Percentiles rank a stretch among this genome's conserved stretches.
These are phyloP conservation scores for Balansia obtecta DNA, from an alignment of 2,329 filamentous ascomycete species.

Conservation along the genomic window DNA sequence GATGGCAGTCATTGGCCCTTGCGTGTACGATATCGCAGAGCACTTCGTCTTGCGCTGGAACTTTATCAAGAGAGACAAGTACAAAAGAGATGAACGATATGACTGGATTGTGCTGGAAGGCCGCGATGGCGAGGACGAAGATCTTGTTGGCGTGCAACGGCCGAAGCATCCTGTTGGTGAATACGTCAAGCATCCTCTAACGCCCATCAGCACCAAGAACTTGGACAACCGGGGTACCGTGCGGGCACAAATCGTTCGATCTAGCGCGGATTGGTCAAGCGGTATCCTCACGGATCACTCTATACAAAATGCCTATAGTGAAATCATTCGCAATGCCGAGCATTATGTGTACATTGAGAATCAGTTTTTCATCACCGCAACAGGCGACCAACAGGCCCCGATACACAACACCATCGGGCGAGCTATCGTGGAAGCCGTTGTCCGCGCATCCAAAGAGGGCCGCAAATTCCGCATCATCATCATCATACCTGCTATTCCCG, in stretches of 20 bases:
- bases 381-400: conserved; percentile 73
- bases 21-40: conserved; percentile 87
- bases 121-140: conserved; percentile 65
- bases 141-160: conserved; percentile 76
- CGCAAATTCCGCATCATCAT: conserved; percentile 88
- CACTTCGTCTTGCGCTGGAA: conserved; percentile 96
- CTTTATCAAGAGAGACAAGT: conserved; percentile 93
- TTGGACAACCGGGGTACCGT: conserved; percentile 58
- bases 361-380: conserved; percentile 96
- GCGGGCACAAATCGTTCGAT: conserved; percentile 75
- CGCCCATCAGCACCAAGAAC: conserved; percentile 54
- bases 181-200: conserved; percentile 70
- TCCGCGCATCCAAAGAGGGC: conserved; percentile 66
- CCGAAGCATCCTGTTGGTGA: conserved; percentile 82
- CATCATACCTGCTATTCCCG: conserved; percentile 81
- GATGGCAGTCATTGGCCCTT: conserved; percentile 82
- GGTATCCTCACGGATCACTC: conserved; percentile 76
- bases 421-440: conserved; percentile 82
- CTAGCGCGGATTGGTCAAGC: conserved; percentile 86
- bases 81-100: conserved; percentile 74
- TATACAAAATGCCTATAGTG: conserved; percentile 77
- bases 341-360: conserved; percentile 98
- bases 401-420: conserved; percentile 79
- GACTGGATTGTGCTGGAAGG: conserved; percentile 78
- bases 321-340: conserved; percentile 75